Percentiles rank a stretch among this genome's conserved stretches.
Conservation (phyloP, 192 early-diverging fungal species). For the Spizellomyces sp. region DNA sequence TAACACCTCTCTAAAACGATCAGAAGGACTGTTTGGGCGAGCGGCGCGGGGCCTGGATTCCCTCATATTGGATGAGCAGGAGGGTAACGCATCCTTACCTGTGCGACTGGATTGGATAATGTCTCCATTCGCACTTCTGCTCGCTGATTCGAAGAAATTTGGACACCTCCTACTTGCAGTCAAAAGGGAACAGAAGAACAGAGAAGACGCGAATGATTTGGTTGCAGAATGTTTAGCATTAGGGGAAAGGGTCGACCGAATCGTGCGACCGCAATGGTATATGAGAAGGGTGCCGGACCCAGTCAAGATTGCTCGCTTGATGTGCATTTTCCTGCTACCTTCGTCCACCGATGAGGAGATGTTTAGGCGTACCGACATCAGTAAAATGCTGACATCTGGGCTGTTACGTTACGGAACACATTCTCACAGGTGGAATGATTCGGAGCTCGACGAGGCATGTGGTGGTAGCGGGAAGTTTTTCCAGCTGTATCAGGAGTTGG, state of each 20-base stretch:
- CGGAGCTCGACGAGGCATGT: background rate
- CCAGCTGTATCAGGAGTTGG: conserved; percentile 40
- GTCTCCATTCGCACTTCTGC: conserved; percentile 1
- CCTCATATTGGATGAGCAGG: conserved; percentile 16
- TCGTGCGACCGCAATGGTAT: conserved; percentile 2
- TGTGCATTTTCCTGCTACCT: conserved; percentile 39
- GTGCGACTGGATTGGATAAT: conserved; percentile 30
- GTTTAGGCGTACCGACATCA: conserved; percentile 19
- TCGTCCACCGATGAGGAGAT: conserved; percentile 23
- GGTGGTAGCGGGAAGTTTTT: conserved; percentile 35
- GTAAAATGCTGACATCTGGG: background rate
- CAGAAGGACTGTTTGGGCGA: conserved; percentile 22
- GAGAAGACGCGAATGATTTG: conserved; percentile 16
- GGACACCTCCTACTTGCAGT: background rate
- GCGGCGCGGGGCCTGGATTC: background rate
- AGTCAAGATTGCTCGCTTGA: conserved; percentile 19
- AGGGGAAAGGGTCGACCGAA: background rate
- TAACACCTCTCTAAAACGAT: conserved; percentile 4
- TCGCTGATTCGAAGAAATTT: conserved; percentile 4
- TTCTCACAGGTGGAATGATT: background rate
- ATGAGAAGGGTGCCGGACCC: background rate
- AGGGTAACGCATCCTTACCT: conserved; percentile 13
- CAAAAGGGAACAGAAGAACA: background rate
- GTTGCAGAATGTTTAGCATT: conserved; percentile 16
- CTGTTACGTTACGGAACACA: conserved; percentile 1